Percentiles rank a stretch among this genome's conserved stretches.
These are phyloP conservation scores for Firmiana major DNA, from an alignment of 345 rosid genomes.

Conservation along the genomic window DNA sequence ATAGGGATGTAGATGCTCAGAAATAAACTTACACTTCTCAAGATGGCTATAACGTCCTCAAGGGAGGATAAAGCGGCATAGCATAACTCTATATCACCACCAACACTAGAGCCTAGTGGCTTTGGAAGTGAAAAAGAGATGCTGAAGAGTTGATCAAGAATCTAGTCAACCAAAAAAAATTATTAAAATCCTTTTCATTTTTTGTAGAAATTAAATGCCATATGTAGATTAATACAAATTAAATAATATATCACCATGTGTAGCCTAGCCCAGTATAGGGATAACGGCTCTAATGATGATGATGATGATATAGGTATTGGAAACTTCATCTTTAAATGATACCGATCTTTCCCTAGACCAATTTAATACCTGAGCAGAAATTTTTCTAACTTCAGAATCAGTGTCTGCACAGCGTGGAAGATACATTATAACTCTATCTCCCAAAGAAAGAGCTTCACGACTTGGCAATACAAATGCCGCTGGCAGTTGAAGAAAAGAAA, in stretches of 20 bases:
- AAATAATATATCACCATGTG: background rate
- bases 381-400: constrained; percentile 84
- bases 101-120: constrained; percentile 45
- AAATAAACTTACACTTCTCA: constrained; percentile 65
- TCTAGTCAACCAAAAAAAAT: constrained; percentile 36
- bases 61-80: constrained; percentile 84
- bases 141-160: constrained; percentile 92
- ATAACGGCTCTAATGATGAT: too few species aligned
- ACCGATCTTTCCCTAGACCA: background rate
- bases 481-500: constrained; percentile 32
- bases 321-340: constrained; percentile 16
- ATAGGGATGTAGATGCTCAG: background rate
- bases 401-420: constrained; percentile 98
- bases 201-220: constrained; percentile 6
- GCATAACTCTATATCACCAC: constrained; percentile 59
- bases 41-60: constrained; percentile 92
- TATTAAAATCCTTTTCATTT: background rate
- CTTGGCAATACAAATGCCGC: constrained; percentile 90
- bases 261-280: too few species aligned
- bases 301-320: background rate
- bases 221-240: constrained; percentile 5
- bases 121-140: constrained; percentile 89
- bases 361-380: constrained; percentile 80
- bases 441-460: constrained; percentile 87
- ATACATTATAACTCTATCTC: constrained; percentile 85